Evolutionary conservation across 179 eudicot species (phyloP), one percentile per base, ranked within the genome.

Genomic region (Silene vulgaris): DNA sequence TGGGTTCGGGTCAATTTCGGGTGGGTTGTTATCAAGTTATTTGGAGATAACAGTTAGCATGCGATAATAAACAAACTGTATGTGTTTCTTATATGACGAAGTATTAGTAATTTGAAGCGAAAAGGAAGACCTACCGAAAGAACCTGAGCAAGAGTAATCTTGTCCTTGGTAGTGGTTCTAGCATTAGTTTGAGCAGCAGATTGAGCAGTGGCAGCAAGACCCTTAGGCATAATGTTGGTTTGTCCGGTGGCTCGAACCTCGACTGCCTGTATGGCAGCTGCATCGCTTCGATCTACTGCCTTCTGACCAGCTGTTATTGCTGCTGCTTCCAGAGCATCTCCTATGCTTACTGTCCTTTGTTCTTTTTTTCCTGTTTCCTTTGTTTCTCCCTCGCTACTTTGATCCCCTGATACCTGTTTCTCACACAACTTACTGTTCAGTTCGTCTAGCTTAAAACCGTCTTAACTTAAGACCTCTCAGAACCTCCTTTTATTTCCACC

Each of bases 171-270:
- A 0, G 89, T 76, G 35, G 78, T 17, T 8, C 89, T 80, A 45
- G 92, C 90, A 72, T 92, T 90, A 69, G 83, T 83, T 14, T 91
- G 90, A 5, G 97, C 97, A 0, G 97, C 97, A 3, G 97, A 90
- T 73, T 90, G 97, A 59, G 97, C 97, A 4, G 93, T 90, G 1
- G 97, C 97, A 7, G 97, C 97, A 4, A 92, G 90, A 13, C 97
- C 97, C 8, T 96, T 93, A 13, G 81, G 81, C 84, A 81, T 78
- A 40, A 81, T 78, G 40, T 81, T 81, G 29, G 79, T 81, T 20
- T 79, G 48, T 74, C 96, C 92, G 0, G 96, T 90, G 16, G 96
- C 96, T 80, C 96, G 80, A 14, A 90, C 96, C 80, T 90, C 96
- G 0, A 92, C 96, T 0, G 96, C 92, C 66, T 90, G 96, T 71